Evolutionary conservation across 257 asterid genomes (phyloP).

Genomic region (Paraleonurus japonicus): DNA sequence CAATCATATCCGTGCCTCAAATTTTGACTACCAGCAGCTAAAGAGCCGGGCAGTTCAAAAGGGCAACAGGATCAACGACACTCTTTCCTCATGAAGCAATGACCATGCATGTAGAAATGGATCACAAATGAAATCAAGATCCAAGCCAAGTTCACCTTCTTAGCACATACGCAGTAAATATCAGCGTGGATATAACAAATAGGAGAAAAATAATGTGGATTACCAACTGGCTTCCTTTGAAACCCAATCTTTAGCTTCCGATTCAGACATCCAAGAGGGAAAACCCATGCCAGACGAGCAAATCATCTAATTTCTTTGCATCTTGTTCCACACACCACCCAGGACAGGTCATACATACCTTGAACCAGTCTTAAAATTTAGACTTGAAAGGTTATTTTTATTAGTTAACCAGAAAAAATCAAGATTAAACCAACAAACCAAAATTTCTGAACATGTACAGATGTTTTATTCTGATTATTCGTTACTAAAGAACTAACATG

Average conservation of each 20-base stretch:
- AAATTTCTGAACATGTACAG: neutral
- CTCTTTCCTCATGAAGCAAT: conserved; percentile 34
- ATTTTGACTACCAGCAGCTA: conserved; percentile 31
- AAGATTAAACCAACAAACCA: neutral
- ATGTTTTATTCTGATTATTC: neutral
- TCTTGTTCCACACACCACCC: conserved; percentile 26
- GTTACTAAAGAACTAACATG: neutral
- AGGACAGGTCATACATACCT: neutral
- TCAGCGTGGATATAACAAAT: too few species aligned
- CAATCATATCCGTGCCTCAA: conserved; percentile 33
- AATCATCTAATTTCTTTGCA: conserved; percentile 9
- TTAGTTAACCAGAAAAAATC: too few species aligned
- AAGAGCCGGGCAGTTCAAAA: conserved; percentile 34
- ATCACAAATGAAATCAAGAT: neutral
- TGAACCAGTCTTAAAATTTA: neutral
- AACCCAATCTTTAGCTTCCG: neutral
- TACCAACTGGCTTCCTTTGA: neutral
- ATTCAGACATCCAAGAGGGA: neutral
- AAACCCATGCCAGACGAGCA: neutral
- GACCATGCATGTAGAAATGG: neutral
- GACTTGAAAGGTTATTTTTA: neutral
- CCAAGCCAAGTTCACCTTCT: neutral
- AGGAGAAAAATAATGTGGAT: neutral
- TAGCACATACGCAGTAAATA: neutral
- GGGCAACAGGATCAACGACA: conserved; percentile 36